Conservation (phyloP, 2,329 filamentous ascomycete species). For the Ampelomyces quisqualis region DNA sequence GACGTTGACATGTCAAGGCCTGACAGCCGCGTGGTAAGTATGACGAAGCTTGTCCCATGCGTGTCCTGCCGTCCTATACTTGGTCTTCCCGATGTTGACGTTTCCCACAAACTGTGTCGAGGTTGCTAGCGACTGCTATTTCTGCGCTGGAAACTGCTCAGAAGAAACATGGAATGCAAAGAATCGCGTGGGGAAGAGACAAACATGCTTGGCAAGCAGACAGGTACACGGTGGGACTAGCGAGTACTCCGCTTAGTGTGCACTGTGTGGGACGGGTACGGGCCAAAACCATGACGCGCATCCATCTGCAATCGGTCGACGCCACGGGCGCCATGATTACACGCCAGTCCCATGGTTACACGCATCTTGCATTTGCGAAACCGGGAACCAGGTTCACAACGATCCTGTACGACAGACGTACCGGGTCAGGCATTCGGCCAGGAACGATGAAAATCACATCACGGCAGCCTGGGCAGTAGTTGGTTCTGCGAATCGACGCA, state of each 20-base stretch:
- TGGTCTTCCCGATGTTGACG: background rate
- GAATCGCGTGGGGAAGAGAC: constrained; percentile 34
- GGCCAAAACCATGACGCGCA: no score
- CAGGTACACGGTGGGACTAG: constrained; percentile 17
- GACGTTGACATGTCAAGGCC: background rate
- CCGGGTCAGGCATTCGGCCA: constrained; percentile 13
- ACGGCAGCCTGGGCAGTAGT: constrained; percentile 1
- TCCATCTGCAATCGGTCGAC: constrained; percentile 28
- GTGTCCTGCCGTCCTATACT: no score
- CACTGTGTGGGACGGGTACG: no score
- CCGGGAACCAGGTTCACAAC: constrained; percentile 38
- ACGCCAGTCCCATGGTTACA: constrained; percentile 32
- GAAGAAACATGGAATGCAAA: constrained; percentile 23
- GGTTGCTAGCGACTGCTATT: constrained; percentile 18
- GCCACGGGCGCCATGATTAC: constrained; percentile 36
- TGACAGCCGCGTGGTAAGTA: background rate
- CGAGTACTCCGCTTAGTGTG: no score
- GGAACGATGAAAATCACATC: constrained; percentile 13
- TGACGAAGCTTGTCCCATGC: constrained; percentile 12
- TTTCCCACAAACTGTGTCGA: background rate
- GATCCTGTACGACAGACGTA: constrained; percentile 38
- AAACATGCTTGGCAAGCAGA: constrained; percentile 24
- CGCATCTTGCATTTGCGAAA: constrained; percentile 43
- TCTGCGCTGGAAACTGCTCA: constrained; percentile 6
- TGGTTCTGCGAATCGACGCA: no score